These are phyloP conservation scores for Chamaecyparis obtusa DNA, from an alignment of 75 land plant species.

Conservation along the genomic window DNA sequence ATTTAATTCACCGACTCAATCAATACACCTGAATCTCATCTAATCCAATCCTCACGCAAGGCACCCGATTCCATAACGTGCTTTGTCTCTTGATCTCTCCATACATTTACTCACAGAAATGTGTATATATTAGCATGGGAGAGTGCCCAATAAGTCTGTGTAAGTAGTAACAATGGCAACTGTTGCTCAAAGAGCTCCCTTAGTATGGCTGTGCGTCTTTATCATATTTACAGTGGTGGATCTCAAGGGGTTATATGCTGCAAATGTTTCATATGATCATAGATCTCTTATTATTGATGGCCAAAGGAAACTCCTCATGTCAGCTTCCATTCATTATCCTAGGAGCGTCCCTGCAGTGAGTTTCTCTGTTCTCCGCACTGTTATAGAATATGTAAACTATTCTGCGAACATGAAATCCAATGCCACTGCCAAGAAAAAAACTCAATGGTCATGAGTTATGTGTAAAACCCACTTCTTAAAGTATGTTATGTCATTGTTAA, in stretches of 20 bases:
- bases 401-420: slow-evolving; percentile 2
- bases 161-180: not conserved
- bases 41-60: not conserved
- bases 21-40: not conserved
- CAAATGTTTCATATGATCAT: slow-evolving; percentile 78
- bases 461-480: not conserved
- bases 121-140: not conserved
- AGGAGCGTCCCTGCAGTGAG: slow-evolving; percentile 84
- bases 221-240: not conserved
- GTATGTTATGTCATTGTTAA: not conserved
- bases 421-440: not conserved
- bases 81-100: not conserved
- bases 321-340: slow-evolving; percentile 94
- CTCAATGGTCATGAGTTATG: not conserved
- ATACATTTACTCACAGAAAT: not conserved
- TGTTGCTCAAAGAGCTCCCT: not conserved
- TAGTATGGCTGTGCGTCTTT: not conserved
- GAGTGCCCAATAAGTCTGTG: not conserved
- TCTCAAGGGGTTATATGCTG: slow-evolving; percentile 5
- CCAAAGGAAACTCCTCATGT: slow-evolving; percentile 70
- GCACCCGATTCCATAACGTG: not conserved
- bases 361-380: not conserved
- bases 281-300: slow-evolving; percentile 84
- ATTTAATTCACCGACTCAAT: not conserved
- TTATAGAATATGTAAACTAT: not conserved